Base-by-base conservation (phyloP, 306 rosid species). In the Trifolium fragiferum region DNA sequence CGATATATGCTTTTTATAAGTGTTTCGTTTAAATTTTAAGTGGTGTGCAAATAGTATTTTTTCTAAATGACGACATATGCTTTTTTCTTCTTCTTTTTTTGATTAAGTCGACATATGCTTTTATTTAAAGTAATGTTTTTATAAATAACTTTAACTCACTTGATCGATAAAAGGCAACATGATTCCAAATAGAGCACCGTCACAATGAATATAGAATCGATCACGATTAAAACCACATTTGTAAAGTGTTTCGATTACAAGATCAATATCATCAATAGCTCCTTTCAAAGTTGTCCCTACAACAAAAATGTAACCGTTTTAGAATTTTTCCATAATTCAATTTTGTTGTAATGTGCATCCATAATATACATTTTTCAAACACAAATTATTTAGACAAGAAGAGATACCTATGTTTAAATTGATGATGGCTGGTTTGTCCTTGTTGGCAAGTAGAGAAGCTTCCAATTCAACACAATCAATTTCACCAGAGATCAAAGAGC, bases 351-450 rank as follows among this genome's bases (percentile, higher is more conserved):
- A 65, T 40, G 54, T 40, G 12, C 13, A 23, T 3, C 14, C 44
- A 18, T 65, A 12, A 44, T 4, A 13, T 13, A 4, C 15, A 13
- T 5, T 44, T 44, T 13, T 44, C 50, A 44, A 13, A 44, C 1
- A 44, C 16, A 44, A 4, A 15, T 1, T 16, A 8, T 16, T 2
- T 51, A 51, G 13, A 51, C 65, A 25, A 27, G 11, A 10, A 10
- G 72, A 68, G 20, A 88, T 9, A 55, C 93, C 96, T 67, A 88
- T 88, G 58, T 86, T 90, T 46, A 88, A 82, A 65, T 85, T 88
- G 79, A 90, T 66, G 21, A 90, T 88, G 53, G 96, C 96, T 10
- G 96, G 91, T 59, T 86, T 90, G 53, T 88, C 86, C 82, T 82
- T 82, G 85, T 90, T 73, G 10, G 82, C 69, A 6, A 83, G 75